Evolutionary conservation across 352 stramenopile species (phyloP), one percentile per base, ranked within the genome.

Genomic region (Phytophthora ramorum): DNA sequence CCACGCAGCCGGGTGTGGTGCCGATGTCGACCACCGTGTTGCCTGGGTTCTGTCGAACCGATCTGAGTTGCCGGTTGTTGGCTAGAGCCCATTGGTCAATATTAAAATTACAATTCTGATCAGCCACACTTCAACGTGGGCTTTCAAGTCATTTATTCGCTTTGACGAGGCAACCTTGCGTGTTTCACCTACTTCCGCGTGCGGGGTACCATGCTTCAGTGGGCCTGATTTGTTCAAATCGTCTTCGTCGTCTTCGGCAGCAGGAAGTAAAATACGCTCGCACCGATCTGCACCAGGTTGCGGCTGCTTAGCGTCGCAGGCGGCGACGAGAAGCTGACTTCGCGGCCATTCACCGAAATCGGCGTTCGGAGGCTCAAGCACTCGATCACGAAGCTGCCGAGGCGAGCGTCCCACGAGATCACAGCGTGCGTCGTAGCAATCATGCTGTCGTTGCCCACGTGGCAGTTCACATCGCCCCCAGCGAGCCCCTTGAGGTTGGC

Each of bases 21-120:
- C 96, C 96, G 60, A 99, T 91, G 83, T 99, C 96, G 46, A 91
- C 85, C 48, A 95, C 88, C 87, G 96, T 97, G 10, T 81, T 70
- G 30, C 51, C 52, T 66, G 49, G 22, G 34, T 52, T 58, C 16
- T 56, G 47, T 37, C 22, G 22, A 3, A 24, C 22, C 22, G 22
- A 24, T 24, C 22, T 24, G 22, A 24, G 22, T 1, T 24, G n/a
- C n/a, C n/a, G n/a, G 22, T 1, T 24, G 22, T 24, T 24, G 22
- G 22, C 22, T 3, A 24, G 22, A 1, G 22, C 22, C 22, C 22
- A 24, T 24, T 24, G 22, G 22, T 24, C 22, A 24, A 24, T 24
- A 24, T 24, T 24, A 24, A 24, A 24, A 24, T 24, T 24, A 24
- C 22, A 24, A n/a, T 64, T 32, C 26, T 32, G 26, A 32, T 8